Conservation (phyloP, 1,284 basidiomycete species). For the Cryptococcus sp. region DNA sequence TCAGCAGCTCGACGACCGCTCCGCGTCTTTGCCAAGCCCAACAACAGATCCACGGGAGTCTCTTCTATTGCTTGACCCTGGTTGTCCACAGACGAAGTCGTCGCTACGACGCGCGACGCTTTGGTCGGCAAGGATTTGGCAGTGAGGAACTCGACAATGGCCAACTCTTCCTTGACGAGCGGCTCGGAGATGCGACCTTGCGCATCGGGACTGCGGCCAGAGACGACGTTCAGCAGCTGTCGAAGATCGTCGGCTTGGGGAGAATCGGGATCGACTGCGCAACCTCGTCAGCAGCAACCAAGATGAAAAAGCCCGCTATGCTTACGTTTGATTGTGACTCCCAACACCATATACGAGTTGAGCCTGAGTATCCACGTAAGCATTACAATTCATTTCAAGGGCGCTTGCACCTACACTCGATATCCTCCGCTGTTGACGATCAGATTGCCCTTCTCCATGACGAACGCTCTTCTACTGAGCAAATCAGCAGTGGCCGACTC, state of each 20-base stretch:
- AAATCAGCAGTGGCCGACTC: slow-evolving; percentile 55
- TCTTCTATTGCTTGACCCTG: slow-evolving; percentile 11
- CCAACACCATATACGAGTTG: slow-evolving; percentile 55
- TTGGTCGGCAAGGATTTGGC: slow-evolving; percentile 39
- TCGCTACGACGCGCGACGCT: slow-evolving; percentile 9
- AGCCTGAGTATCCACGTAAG: slow-evolving; percentile 26
- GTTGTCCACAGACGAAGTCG: slow-evolving; percentile 28
- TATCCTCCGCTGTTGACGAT: slow-evolving; percentile 53
- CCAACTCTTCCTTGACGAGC: slow-evolving; percentile 55
- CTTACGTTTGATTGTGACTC: slow-evolving; percentile 54
- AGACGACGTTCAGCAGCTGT: slow-evolving; percentile 53
- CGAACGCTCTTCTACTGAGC: slow-evolving; percentile 50
- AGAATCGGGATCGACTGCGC: slow-evolving; percentile 51
- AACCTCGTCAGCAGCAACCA: not conserved
- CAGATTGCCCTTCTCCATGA: slow-evolving; percentile 54
- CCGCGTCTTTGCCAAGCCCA: slow-evolving; percentile 49
- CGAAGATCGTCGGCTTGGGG: slow-evolving; percentile 54
- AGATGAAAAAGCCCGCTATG: not conserved
- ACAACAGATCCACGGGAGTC: slow-evolving; percentile 48
- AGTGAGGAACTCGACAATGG: slow-evolving; percentile 54
- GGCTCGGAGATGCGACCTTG: slow-evolving; percentile 52
- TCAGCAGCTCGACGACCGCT: slow-evolving; percentile 48
- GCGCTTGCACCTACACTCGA: slow-evolving; percentile 35
- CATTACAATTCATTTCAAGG: not conserved
- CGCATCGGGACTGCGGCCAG: slow-evolving; percentile 52